Evolutionary conservation across 2,329 filamentous ascomycete genomes (phyloP), one percentile per base, ranked within the genome.

Genomic region (Phialophora macrospora): DNA sequence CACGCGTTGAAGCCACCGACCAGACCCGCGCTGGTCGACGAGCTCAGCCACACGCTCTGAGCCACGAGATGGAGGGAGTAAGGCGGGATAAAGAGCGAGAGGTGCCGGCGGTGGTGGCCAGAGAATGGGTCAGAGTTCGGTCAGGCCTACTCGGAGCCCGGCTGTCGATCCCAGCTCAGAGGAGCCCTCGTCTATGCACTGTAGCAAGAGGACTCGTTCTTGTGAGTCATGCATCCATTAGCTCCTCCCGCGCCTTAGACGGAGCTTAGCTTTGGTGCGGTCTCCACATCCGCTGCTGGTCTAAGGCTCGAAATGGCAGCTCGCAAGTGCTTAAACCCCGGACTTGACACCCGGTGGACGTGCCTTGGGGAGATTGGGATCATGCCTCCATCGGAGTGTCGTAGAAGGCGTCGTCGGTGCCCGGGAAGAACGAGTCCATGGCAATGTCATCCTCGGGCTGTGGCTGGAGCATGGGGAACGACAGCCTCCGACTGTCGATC

Each of bases 1-100:
- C 85, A 81, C 26, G 87, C 82, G 73, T 86, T 88, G 77, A 88
- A 89, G 1, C 81, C 85, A 0, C 87, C 87, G 0, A 89, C 79
- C 0, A 89, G 76, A 11, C 78, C 85, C 0, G 87, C 86, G 0
- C 86, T 87, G 0, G 80, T 80, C 7, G 77, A 77, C 0, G 84
- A 80, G 0, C 81, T 79, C 7, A 88, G 76, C 0, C 84, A 83
- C n/a, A 89, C 77, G 0, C 85, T 84, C 3, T 79, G 75, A 30
- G 80, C 80, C 69, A 86, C 87, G 0, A 87, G 76, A 0, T 86
- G 86, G 0, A 88, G 75, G 72, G 88, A 88, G 75, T 87, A 88
- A 0, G 86, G 84, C 0, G 86, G 85, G 0, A 88, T 85, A 63
- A 87, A 82, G 17, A 88, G 80, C 0, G 86, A 83, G 67, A 88